phyloP scores from a whole-genome alignment of 176 grass and related monocot species.

The Zea luxurians region DNA sequence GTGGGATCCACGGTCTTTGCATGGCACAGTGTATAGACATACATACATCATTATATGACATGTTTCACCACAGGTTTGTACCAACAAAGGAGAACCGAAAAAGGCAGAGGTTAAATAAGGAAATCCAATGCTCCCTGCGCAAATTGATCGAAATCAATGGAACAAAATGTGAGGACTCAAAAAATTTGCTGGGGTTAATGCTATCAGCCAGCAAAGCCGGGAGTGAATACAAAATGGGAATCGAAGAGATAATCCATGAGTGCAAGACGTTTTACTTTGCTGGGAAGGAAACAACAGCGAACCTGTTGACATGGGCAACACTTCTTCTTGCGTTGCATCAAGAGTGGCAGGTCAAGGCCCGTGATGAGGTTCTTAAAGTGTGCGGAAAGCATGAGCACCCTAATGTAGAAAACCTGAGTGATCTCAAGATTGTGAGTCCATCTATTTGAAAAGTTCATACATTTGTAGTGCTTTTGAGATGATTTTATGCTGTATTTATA shows the following conservation, averaged over 20 bases:
- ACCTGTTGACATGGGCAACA: slow-evolving; percentile 72
- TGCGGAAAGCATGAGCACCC: slow-evolving; percentile 51
- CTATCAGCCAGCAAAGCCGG: slow-evolving; percentile 58
- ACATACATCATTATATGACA: neutral
- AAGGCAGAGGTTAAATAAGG: slow-evolving; percentile 53
- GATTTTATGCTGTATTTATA: neutral
- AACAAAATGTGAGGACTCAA: slow-evolving; percentile 61
- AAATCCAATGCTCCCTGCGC: slow-evolving; percentile 59
- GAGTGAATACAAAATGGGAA: slow-evolving; percentile 56
- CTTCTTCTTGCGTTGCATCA: slow-evolving; percentile 72
- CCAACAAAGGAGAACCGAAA: slow-evolving; percentile 78
- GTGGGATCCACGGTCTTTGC: neutral
- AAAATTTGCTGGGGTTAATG: slow-evolving; percentile 84
- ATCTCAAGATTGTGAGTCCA: slow-evolving; percentile 73
- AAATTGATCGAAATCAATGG: slow-evolving; percentile 68
- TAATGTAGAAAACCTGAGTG: slow-evolving; percentile 46
- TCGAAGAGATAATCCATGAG: slow-evolving; percentile 87
- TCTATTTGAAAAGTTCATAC: neutral
- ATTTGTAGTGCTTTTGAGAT: neutral
- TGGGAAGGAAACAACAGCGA: slow-evolving; percentile 84
- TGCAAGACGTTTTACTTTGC: slow-evolving; percentile 91
- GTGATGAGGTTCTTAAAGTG: slow-evolving; percentile 58
- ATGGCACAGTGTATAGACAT: neutral
- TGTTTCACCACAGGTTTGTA: slow-evolving; percentile 54
- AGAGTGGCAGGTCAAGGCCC: slow-evolving; percentile 80